Evolutionary conservation across 192 early-diverging fungal species (phyloP), one percentile per base, ranked within the genome.

Genomic region (Entomortierella parvispora): DNA sequence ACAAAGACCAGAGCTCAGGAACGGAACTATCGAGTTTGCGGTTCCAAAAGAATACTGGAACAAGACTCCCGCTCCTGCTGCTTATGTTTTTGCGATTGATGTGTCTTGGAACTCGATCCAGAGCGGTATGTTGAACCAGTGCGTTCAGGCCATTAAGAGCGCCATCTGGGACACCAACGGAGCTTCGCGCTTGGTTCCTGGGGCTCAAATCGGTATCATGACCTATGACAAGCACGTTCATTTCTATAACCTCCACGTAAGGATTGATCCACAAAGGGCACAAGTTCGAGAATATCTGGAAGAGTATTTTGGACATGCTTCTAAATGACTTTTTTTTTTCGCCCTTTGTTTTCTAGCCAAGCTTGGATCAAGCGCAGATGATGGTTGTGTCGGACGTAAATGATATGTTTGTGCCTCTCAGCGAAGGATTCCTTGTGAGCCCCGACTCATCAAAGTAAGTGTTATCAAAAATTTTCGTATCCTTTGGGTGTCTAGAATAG

Each of bases 341-440:
- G 12, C 25, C 22, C 2, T 10, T 32, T 14, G 15, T 51, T 31
- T 32, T 53, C 8, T 80, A 93, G 90, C 52, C 94, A 4, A 69
- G 58, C 37, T 85, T 98, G 32, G 96, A 97, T 40, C 93, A 95
- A 66, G 87, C 93, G 6, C 93, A 94, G 76, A 96, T 98, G 95
- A 85, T 99, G 85, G 92, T 98, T 31, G 96, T 98, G 6, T 86
- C 93, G 0, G 97, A 99, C 68, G 80, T 97, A 37, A 67, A 88
- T 46, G 96, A 99, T 71, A 85, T 98, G 37, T 99, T 99, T 88
- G 93, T 97, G 18, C 97, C 97, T 2, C 78, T 99, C 12, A 87
- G 89, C 65, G 91, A 94, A 20, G 97, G 97, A 33, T 93, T 98
- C 60, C 84, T 96, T 29, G 97, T 96, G 2, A 92, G 96, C 61